These are phyloP conservation scores for Suillus discolor DNA, from an alignment of 768 basidiomycete genomes.

Conservation along the genomic window DNA sequence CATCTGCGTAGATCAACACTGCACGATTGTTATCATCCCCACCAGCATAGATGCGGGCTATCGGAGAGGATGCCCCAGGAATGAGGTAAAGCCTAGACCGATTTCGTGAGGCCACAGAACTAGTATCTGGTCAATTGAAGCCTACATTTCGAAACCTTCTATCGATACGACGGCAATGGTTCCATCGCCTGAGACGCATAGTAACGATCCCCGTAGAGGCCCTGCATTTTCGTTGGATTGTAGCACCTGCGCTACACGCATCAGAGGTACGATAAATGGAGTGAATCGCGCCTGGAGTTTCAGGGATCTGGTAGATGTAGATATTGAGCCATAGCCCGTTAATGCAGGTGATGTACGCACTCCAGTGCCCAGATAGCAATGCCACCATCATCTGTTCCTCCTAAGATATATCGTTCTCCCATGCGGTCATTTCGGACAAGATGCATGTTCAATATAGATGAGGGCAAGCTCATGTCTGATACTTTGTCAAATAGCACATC, in stretches of 20 bases:
- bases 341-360: slow-evolving; percentile 40
- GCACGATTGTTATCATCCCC: slow-evolving; percentile 56
- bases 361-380: slow-evolving; percentile 71
- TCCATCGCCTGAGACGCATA: slow-evolving; percentile 78
- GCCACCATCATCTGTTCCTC: slow-evolving; percentile 79
- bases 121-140: slow-evolving; percentile 10
- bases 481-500: slow-evolving; percentile 32
- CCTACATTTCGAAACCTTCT: slow-evolving; percentile 80
- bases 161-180: slow-evolving; percentile 80
- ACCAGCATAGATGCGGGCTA: slow-evolving; percentile 63
- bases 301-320: slow-evolving; percentile 49
- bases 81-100: slow-evolving; percentile 69
- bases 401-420: slow-evolving; percentile 64
- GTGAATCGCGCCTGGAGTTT: slow-evolving; percentile 72
- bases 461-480: slow-evolving; percentile 53
- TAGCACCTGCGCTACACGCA: slow-evolving; percentile 55
- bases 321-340: slow-evolving; percentile 6
- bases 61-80: slow-evolving; percentile 75
- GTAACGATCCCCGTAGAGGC: slow-evolving; percentile 62
- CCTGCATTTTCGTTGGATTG: slow-evolving; percentile 50
- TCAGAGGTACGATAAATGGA: slow-evolving; percentile 68
- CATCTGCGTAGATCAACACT: slow-evolving; percentile 74
- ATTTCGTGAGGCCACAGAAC: neutral
- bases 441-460: slow-evolving; percentile 47
- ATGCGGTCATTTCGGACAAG: slow-evolving; percentile 59